Evolutionary conservation across 768 basidiomycete genomes (phyloP), one percentile per base, ranked within the genome.

Genomic region (Plicaturopsis crispa): DNA sequence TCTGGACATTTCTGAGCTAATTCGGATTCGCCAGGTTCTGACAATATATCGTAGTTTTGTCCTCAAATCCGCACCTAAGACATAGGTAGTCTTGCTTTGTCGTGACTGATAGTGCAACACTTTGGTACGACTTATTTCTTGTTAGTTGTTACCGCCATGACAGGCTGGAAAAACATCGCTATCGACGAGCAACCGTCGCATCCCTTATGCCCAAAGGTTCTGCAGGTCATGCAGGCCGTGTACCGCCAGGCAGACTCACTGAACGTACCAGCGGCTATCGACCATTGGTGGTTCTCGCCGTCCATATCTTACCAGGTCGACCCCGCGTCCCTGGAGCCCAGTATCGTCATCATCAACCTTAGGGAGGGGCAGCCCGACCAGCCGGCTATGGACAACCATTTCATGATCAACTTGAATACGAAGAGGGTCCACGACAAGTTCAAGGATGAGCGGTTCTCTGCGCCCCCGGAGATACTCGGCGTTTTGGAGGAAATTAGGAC

Each of bases 371-470:
- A 28, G 26, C 26, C 26, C 8, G 26, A 28, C 14, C 8, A 28
- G 8, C 26, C 26, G 8, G 37, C 1, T 2, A 41, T 41, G 40
- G n/a, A 41, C 14, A 41, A 21, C 6, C 40, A 28, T 16, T 41
- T 41, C 18, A 41, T 28, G 39, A 41, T 41, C 8, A 41, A 41
- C 10, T 21, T 41, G 14, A 41, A 28, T 24, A 28, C 39, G 5
- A 24, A 38, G 37, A 8, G 20, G 10, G 3, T 41, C 8, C 39
- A 41, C 10, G 40, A 41, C 24, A 41, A 40, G 38, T 41, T 41
- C 10, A 8, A 11, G n/a, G 10, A 41, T 18, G 1, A 10, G 16
- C 40, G 39, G 10, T 41, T 28, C 26, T 5, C 40, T 7, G 39
- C 14, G 11, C 24, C 40, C 30, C 17, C 38, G 16, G 40, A 41